Base-by-base conservation (phyloP, 148 eudicot species). In the Bassia scoparia region DNA sequence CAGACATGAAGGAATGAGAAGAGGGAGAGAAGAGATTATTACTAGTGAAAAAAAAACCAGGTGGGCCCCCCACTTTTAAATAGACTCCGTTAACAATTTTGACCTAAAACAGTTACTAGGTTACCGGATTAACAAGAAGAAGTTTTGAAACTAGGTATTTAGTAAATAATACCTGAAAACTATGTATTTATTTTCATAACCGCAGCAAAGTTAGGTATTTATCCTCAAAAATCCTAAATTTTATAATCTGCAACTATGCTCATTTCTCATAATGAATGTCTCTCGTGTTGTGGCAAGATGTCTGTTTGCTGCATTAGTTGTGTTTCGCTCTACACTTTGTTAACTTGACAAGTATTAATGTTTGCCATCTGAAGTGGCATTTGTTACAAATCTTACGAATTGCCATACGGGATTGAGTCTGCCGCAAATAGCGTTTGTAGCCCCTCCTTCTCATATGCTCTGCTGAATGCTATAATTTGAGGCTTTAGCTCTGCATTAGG, bases 301-400 rank as follows among this genome's bases (percentile, higher is more conserved):
- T 58, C 53, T 35, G 41, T 56, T 71, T 56, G 53, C 65, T 17
- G 26, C 53, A 38, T 37, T 59, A 18, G 74, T 11, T 71, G 17
- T 71, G 24, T 58, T 26, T 5, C 64, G 2, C 58, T 15, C 29
- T 44, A 29, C 17, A 31, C n/a, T 24, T 41, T 58, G 13, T 7
- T 56, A 26, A 38, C 48, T 10, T 71, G 54, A 41, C 37, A 56
- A 56, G 50, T 24, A 65, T 41, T 37, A 37, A 65, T 65, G 50
- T 50, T 41, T 38, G 50, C 20, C 17, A 24, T 23, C 49, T 38
- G 18, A n/a, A 65, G n/a, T 38, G n/a, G 31, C 68, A 37, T 64
- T 37, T 64, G 44, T 31, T 61, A 61, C 24, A n/a, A n/a, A n/a
- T n/a, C n/a, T n/a, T n/a, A n/a, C n/a, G n/a, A 14, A 34, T 64